Evolutionary conservation across 768 basidiomycete genomes (phyloP), one percentile per base, ranked within the genome.

Genomic region (Trametes cinnabarina): DNA sequence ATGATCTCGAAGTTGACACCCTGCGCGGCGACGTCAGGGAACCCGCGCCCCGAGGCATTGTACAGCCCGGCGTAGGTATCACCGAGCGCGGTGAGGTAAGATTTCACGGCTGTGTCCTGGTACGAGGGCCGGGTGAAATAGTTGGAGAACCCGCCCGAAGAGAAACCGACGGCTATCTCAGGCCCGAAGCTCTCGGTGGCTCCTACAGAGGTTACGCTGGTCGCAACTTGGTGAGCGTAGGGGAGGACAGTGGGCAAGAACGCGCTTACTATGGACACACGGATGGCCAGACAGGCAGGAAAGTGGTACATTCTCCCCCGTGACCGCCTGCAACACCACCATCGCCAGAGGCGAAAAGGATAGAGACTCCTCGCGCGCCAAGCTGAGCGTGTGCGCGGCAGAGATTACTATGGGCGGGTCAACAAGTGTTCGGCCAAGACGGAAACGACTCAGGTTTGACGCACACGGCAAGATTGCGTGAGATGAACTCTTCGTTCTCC

Each of bases 121-220:
- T 85, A 88, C 0, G 40, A 12, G 4, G 86, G 87, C 19, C 76
- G 76, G 23, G 55, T 1, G 67, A 83, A 86, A 81, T 83, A 54
- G 63, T 86, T 76, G 65, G 86, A 88, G 73, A 89, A 91, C 4
- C 88, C 88, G 46, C 88, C 88, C 1, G 86, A 85, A 17, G 86
- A 87, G 73, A 88, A 86, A 61, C 51, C 66, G 0, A 77, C 81
- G 0, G 81, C 83, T 15, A 76, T 75, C 68, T 90, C 88, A 0
- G 85, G 86, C 52, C 83, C 72, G 40, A 82, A 69, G 43, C 58
- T 55, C 11, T 66, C 66, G 2, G 88, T 89, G 9, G 82, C 88
- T 9, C 88, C 88, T 14, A 91, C 88, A 7, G 85, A 64, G 7
- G 88, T 90, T 30, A 65, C 34, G 58, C 61, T 64, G 44, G 5